These are phyloP conservation scores for Thelonectria blattea DNA, from an alignment of 2,329 filamentous ascomycete genomes.

Conservation along the genomic window DNA sequence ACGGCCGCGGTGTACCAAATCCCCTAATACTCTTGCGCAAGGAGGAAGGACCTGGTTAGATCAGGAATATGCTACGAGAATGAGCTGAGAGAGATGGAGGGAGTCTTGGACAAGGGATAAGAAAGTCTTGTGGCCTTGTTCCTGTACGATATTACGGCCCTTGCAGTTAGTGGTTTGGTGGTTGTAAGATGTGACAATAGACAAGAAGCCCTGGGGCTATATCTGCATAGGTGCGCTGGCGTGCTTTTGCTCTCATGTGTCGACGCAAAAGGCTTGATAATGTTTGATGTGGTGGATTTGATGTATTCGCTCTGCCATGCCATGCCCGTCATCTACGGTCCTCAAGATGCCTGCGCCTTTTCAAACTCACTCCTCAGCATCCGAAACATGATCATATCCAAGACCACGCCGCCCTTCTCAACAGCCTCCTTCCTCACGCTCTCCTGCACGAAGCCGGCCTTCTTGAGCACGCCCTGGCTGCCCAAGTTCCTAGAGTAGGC, in stretches of 20 bases:
- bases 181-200: conserved; percentile 27
- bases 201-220: conserved; percentile 23
- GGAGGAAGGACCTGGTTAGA: conserved; percentile 14
- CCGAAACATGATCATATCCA: conserved; percentile 48
- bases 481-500: conserved; percentile 48
- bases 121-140: conserved; percentile 17
- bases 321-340: neutral
- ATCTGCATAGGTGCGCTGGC: conserved; percentile 2
- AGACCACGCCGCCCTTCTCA: conserved; percentile 49
- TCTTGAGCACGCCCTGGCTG: conserved; percentile 51
- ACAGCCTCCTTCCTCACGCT: conserved; percentile 49
- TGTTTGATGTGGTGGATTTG: neutral
- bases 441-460: conserved; percentile 52
- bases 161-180: conserved; percentile 11
- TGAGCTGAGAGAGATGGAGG: conserved; percentile 16
- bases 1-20: conserved; percentile 35
- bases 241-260: neutral
- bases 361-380: conserved; percentile 47
- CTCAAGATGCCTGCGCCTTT: neutral
- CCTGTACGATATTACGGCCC: conserved; percentile 25
- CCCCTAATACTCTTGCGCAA: conserved; percentile 35
- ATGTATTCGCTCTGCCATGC: neutral
- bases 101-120: conserved; percentile 17
- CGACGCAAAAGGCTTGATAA: neutral
- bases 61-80: conserved; percentile 23